Evolutionary conservation across 352 stramenopile genomes (phyloP).

Genomic region (Phytophthora litchii): DNA sequence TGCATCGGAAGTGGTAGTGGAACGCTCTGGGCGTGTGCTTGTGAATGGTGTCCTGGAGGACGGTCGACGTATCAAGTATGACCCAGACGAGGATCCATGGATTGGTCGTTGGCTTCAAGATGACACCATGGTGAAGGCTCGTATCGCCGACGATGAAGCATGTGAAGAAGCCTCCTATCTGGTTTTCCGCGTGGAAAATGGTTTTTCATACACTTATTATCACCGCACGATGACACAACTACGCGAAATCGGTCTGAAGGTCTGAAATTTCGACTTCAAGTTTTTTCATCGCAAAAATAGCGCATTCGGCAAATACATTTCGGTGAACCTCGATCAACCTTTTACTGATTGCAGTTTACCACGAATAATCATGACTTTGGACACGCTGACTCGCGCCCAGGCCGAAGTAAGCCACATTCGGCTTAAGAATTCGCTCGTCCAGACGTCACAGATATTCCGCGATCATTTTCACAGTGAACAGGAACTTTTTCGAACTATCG

Average conservation of each 20-base stretch:
- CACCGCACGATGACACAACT: conserved; percentile 38
- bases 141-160: conserved; percentile 33
- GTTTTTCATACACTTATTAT: conserved; percentile 66
- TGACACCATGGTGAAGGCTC: conserved; percentile 71
- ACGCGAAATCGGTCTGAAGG: conserved; percentile 36
- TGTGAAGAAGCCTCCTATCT: conserved; percentile 48
- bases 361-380: conserved; percentile 58
- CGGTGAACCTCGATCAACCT: conserved; percentile 4
- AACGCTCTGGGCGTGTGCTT: conserved; percentile 46
- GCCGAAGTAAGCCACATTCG: conserved; percentile 59
- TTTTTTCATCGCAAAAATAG: conserved; percentile 31
- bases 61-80: conserved; percentile 48
- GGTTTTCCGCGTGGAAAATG: conserved; percentile 65
- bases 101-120: conserved; percentile 58
- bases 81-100: conserved; percentile 39
- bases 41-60: conserved; percentile 69
- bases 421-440: conserved; percentile 64
- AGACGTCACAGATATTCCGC: conserved; percentile 50
- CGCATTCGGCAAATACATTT: conserved; percentile 17
- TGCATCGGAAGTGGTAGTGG: conserved; percentile 79
- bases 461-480: conserved; percentile 49
- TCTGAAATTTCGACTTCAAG: conserved; percentile 6
- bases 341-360: not conserved
- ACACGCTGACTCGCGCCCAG: conserved; percentile 61
- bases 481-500: conserved; percentile 55